Evolutionary conservation across 768 basidiomycete species (phyloP).

Genomic region (Panaeolus papilionaceus): DNA sequence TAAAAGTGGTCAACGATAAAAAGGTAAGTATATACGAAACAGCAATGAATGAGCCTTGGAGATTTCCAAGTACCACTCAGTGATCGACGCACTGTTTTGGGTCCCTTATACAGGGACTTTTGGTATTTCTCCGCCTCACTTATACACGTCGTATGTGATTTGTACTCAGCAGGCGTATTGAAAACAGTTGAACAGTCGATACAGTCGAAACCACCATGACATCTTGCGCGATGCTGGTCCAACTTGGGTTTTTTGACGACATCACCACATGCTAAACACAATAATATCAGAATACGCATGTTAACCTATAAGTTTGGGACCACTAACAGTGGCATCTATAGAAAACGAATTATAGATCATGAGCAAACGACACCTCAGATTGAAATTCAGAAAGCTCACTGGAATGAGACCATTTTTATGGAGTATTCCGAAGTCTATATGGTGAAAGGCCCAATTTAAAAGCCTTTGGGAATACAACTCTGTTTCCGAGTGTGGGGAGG

Average conservation of each 20-base stretch:
- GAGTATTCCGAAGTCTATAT: neutral
- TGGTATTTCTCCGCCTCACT: conserved; percentile 95
- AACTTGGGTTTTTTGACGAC: conserved; percentile 95
- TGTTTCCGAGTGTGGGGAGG: neutral
- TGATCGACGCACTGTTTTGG: conserved; percentile 54
- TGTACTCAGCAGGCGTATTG: conserved; percentile 76
- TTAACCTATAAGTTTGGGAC: neutral
- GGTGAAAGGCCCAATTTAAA: neutral
- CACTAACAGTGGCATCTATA: conserved; percentile 75
- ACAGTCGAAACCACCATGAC: conserved; percentile 76
- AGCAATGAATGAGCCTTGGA: no score
- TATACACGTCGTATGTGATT: conserved; percentile 83
- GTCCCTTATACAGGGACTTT: conserved; percentile 83
- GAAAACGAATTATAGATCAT: conserved; percentile 10
- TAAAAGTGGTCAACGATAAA: neutral
- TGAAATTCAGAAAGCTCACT: conserved; percentile 27
- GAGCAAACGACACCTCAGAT: neutral
- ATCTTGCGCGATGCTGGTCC: conserved; percentile 73
- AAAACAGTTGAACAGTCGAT: conserved; percentile 92
- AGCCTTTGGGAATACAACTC: neutral
- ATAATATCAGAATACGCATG: neutral
- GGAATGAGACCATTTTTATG: conserved; percentile 38
- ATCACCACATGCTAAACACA: conserved; percentile 72
- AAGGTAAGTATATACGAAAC: no score
- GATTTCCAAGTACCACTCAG: neutral